Conservation (phyloP, 2,329 filamentous ascomycete species). For the Epichloe baconii region DNA sequence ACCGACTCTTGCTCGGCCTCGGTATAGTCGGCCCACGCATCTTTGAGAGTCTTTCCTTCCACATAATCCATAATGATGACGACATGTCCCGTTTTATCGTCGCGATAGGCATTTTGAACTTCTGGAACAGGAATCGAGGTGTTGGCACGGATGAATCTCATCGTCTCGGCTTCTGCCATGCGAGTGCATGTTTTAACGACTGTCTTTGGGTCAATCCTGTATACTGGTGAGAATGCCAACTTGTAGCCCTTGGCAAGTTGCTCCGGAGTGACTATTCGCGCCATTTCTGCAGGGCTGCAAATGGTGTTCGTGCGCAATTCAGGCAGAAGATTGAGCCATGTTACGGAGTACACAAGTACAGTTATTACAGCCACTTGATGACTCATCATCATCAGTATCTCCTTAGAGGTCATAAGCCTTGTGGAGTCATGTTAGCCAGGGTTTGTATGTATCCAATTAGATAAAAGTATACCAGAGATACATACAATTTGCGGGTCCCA, state of each 20-base stretch:
- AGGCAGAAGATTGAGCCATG: no score
- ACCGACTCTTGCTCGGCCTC: constrained; percentile 8
- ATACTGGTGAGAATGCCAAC: neutral
- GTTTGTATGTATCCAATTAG: no score
- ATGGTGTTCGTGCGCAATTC: no score
- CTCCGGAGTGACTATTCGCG: neutral
- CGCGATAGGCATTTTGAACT: constrained; percentile 3
- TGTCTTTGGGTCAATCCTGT: constrained; percentile 1
- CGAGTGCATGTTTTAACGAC: constrained; percentile 7
- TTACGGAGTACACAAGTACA: no score
- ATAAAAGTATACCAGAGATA: no score
- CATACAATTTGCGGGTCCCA: no score
- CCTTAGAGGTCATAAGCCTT: no score
- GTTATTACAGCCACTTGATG: no score
- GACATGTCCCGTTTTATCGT: constrained; percentile 5
- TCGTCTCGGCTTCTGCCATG: constrained; percentile 6
- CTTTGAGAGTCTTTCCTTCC: constrained; percentile 8
- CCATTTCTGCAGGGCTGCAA: neutral
- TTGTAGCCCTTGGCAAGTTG: neutral
- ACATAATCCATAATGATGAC: constrained; percentile 12
- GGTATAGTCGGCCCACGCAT: constrained; percentile 7
- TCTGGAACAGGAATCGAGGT: constrained; percentile 8
- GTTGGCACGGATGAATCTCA: constrained; percentile 7
- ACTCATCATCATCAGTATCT: no score
- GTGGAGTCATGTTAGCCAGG: no score